Evolutionary conservation across 257 asterid species (phyloP).

Genomic region (Fraxinus quadrangulata): DNA sequence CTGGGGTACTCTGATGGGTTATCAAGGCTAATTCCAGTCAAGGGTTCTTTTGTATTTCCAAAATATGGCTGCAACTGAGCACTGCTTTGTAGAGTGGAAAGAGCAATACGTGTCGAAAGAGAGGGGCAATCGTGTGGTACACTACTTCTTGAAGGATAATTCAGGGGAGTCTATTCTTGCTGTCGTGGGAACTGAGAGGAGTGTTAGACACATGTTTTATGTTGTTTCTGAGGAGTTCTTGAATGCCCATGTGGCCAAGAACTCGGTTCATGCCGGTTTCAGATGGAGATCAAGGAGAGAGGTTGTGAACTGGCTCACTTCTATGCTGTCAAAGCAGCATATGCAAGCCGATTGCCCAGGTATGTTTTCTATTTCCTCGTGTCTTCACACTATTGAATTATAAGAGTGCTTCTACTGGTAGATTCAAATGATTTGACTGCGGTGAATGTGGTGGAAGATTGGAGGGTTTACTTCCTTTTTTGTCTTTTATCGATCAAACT

Average conservation of each 20-base stretch:
- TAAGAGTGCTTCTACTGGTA: neutral
- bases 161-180: constrained; percentile 85
- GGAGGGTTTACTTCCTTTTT: neutral
- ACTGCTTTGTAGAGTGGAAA: constrained; percentile 92
- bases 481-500: neutral
- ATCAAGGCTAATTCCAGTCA: constrained; percentile 26
- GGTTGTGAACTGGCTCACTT: constrained; percentile 97
- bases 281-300: constrained; percentile 99
- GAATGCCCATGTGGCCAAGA: constrained; percentile 67
- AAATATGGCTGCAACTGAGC: constrained; percentile 59
- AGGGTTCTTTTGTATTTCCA: constrained; percentile 18
- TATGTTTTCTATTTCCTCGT: constrained; percentile 36
- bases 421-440: neutral
- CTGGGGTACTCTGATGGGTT: constrained; percentile 32
- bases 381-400: neutral
- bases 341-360: constrained; percentile 59
- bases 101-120: constrained; percentile 88
- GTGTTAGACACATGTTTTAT: constrained; percentile 98
- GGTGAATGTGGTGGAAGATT: neutral
- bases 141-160: constrained; percentile 82
- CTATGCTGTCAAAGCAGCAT: constrained; percentile 86
- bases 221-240: constrained; percentile 88
- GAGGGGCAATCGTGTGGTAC: constrained; percentile 94
- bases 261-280: constrained; percentile 68
- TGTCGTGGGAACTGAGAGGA: constrained; percentile 92